phyloP scores from a whole-genome alignment of 2,329 filamentous ascomycete genomes.

The Fusarium poae region DNA sequence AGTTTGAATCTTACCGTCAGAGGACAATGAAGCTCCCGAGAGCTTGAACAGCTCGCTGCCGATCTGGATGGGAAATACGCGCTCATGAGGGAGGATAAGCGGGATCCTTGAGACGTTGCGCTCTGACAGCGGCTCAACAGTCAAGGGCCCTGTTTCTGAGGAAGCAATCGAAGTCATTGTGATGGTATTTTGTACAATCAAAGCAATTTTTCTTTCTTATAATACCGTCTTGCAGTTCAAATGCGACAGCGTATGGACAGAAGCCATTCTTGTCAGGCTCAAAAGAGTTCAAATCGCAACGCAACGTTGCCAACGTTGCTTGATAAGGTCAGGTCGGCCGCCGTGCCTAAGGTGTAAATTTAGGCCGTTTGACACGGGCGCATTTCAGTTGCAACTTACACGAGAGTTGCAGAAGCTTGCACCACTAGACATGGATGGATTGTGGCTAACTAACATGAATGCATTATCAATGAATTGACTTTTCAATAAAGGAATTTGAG shows the following conservation, averaged over 20 bases:
- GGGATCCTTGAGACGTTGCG: slow-evolving; percentile 63
- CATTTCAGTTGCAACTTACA: slow-evolving; percentile 16
- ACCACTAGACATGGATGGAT: slow-evolving; percentile 26
- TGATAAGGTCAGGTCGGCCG: slow-evolving; percentile 12
- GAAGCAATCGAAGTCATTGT: slow-evolving; percentile 47
- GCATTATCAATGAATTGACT: slow-evolving; percentile 21
- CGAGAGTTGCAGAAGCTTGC: slow-evolving; percentile 37
- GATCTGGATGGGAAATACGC: slow-evolving; percentile 81
- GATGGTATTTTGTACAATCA: background rate
- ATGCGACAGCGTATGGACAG: slow-evolving; percentile 22
- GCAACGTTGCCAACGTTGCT: slow-evolving; percentile 3
- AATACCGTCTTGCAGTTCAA: slow-evolving; percentile 8
- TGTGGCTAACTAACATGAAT: slow-evolving; percentile 33
- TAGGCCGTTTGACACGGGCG: slow-evolving; percentile 1
- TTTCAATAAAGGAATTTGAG: background rate
- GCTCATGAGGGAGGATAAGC: slow-evolving; percentile 74
- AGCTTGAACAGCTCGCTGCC: slow-evolving; percentile 79
- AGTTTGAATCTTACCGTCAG: slow-evolving; percentile 68
- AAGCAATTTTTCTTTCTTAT: background rate
- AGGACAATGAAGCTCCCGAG: slow-evolving; percentile 79
- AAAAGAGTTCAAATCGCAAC: slow-evolving; percentile 13
- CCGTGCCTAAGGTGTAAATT: slow-evolving; percentile 26
- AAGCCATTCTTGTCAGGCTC: slow-evolving; percentile 33
- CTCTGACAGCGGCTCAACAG: slow-evolving; percentile 49
- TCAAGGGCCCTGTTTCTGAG: slow-evolving; percentile 43